Conservation (phyloP, 805 yeast genomes). For the baker's yeast (Saccharomyces cerevisiae) region DNA sequence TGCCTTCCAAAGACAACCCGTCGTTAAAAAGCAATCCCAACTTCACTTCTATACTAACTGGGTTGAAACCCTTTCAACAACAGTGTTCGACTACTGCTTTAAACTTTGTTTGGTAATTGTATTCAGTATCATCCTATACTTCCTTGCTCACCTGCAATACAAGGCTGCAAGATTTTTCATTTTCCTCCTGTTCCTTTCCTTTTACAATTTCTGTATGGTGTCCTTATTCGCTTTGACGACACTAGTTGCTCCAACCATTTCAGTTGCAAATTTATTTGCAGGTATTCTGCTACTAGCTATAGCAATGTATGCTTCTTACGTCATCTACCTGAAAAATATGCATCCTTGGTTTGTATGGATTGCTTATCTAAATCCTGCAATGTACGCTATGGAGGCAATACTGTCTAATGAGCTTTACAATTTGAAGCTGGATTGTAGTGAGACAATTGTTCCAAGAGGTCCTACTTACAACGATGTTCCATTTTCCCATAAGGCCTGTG, state of each 20-base stretch:
- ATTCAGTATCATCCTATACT: constrained; percentile 45
- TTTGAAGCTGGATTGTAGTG: constrained; percentile 44
- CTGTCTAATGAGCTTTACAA: constrained; percentile 59
- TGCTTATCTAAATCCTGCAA: constrained; percentile 48
- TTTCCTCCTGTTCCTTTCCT: constrained; percentile 37
- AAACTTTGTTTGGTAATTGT: constrained; percentile 37
- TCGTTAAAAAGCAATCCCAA: constrained; percentile 56
- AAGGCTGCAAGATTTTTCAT: constrained; percentile 46
- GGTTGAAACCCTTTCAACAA: constrained; percentile 55
- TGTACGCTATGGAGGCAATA: constrained; percentile 54
- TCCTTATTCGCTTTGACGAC: constrained; percentile 49
- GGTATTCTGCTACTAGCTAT: constrained; percentile 46
- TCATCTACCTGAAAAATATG: constrained; percentile 53
- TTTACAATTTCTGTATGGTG: constrained; percentile 41
- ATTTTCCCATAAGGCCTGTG: constrained; percentile 41
- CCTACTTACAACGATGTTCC: constrained; percentile 38
- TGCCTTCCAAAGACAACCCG: constrained; percentile 40
- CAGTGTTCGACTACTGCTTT: constrained; percentile 51
- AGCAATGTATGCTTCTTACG: constrained; percentile 56
- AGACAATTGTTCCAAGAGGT: constrained; percentile 55
- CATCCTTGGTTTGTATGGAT: constrained; percentile 70
- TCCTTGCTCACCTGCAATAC: constrained; percentile 42
- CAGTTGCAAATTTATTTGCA: constrained; percentile 54
- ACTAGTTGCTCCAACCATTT: constrained; percentile 39
- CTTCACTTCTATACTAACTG: constrained; percentile 60